Conservation (phyloP, 129 eudicot species). For the Centaurea solstitialis region DNA sequence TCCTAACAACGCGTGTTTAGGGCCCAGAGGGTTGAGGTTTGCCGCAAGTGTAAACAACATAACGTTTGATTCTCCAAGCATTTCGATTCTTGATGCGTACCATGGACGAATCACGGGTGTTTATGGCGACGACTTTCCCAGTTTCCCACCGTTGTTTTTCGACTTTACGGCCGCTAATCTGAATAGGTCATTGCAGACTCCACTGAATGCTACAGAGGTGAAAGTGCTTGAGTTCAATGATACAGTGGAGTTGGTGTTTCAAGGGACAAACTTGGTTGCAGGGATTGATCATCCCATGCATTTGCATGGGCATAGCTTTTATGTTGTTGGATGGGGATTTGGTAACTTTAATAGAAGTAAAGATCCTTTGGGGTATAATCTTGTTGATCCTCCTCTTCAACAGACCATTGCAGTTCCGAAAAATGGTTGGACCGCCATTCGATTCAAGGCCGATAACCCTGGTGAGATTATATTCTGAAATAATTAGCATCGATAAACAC, state of each 20-base stretch:
- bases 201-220: constrained; percentile 28
- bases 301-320: constrained; percentile 58
- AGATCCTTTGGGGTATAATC: constrained; percentile 49
- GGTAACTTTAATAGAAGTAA: constrained; percentile 43
- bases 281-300: constrained; percentile 65
- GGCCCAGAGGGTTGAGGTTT: constrained; percentile 52
- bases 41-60: constrained; percentile 61
- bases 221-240: constrained; percentile 31
- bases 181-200: constrained; percentile 19
- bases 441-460: constrained; percentile 58
- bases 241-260: constrained; percentile 47
- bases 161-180: constrained; percentile 36
- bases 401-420: constrained; percentile 53
- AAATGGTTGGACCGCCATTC: constrained; percentile 56
- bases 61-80: constrained; percentile 33
- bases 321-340: constrained; percentile 54
- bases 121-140: constrained; percentile 42
- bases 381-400: constrained; percentile 58
- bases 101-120: constrained; percentile 42
- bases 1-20: constrained; percentile 26
- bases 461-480: constrained; percentile 27
- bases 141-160: constrained; percentile 43
- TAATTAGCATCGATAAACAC: neutral
- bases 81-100: constrained; percentile 51
- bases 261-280: constrained; percentile 45